Conservation (phyloP, 164 flowering plant genomes). For the Berberis thunbergii region DNA sequence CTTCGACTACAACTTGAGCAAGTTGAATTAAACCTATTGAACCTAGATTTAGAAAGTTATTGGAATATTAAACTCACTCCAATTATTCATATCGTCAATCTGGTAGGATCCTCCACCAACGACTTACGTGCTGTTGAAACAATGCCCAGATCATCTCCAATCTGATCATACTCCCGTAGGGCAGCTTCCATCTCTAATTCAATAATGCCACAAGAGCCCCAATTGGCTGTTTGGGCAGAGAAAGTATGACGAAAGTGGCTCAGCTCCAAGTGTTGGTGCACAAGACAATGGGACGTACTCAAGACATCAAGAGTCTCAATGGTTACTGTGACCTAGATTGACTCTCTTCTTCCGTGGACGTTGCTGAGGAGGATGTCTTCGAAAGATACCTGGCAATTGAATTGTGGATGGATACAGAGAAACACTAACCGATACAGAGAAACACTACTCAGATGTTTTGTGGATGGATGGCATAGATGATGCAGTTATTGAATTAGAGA, state of each 20-base stretch:
- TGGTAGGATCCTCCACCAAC: conserved; percentile 57
- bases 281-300: conserved; percentile 27
- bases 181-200: conserved; percentile 77
- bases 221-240: conserved; percentile 98
- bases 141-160: conserved; percentile 74
- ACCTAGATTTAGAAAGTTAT: no score
- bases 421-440: conserved; percentile 40
- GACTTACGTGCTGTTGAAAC: conserved; percentile 39
- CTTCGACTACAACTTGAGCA: no score
- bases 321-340: conserved; percentile 39
- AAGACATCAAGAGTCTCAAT: conserved; percentile 22
- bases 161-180: conserved; percentile 44
- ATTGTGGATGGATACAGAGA: not conserved
- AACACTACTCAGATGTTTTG: conserved; percentile 56
- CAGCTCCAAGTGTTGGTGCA: conserved; percentile 37
- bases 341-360: conserved; percentile 45
- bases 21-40: no score
- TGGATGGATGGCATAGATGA: conserved; percentile 31
- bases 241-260: conserved; percentile 54
- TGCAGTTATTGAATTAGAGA: conserved; percentile 47
- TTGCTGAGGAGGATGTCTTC: conserved; percentile 63
- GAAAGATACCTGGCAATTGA: conserved; percentile 36
- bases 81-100: conserved; percentile 64
- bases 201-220: conserved; percentile 78
- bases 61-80: conserved; percentile 25